Evolutionary conservation across 805 yeast genomes (phyloP).

Genomic region (Ogataea ganodermae): DNA sequence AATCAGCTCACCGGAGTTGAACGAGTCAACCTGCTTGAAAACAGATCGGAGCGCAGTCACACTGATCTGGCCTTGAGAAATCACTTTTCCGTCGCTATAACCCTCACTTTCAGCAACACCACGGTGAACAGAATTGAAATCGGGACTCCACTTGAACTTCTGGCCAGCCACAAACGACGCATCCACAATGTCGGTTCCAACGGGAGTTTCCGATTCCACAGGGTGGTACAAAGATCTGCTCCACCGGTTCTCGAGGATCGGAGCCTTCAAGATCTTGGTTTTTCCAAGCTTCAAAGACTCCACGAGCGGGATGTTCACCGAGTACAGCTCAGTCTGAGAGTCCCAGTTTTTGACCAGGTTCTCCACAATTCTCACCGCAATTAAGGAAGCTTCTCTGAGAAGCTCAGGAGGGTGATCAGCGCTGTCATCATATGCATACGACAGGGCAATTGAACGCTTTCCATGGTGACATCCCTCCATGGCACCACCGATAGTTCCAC

Average conservation of each 20-base stretch:
- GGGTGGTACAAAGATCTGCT: constrained; percentile 33
- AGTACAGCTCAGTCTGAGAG: constrained; percentile 63
- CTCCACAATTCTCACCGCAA: constrained; percentile 64
- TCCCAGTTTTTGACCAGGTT: constrained; percentile 64
- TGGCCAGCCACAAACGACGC: constrained; percentile 43
- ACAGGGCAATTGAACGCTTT: constrained; percentile 73
- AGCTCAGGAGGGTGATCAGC: constrained; percentile 48
- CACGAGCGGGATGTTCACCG: constrained; percentile 83
- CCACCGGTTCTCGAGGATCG: constrained; percentile 85
- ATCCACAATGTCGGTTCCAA: constrained; percentile 48
- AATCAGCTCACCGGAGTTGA: constrained; percentile 56
- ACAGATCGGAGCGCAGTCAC: constrained; percentile 75
- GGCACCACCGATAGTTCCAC: constrained; percentile 97
- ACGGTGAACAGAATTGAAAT: constrained; percentile 67
- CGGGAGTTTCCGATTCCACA: constrained; percentile 12
- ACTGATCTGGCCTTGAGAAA: constrained; percentile 61
- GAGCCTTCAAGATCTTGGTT: constrained; percentile 70
- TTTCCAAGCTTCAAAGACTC: constrained; percentile 49
- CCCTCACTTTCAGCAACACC: constrained; percentile 44
- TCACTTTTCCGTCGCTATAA: constrained; percentile 70
- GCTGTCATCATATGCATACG: constrained; percentile 73
- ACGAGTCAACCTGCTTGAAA: constrained; percentile 54
- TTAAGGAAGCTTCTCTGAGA: constrained; percentile 63
- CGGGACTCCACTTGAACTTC: constrained; percentile 80
- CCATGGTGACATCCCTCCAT: constrained; percentile 85